These are phyloP conservation scores for Malus sieversii DNA, from an alignment of 306 rosid genomes.

Conservation along the genomic window DNA sequence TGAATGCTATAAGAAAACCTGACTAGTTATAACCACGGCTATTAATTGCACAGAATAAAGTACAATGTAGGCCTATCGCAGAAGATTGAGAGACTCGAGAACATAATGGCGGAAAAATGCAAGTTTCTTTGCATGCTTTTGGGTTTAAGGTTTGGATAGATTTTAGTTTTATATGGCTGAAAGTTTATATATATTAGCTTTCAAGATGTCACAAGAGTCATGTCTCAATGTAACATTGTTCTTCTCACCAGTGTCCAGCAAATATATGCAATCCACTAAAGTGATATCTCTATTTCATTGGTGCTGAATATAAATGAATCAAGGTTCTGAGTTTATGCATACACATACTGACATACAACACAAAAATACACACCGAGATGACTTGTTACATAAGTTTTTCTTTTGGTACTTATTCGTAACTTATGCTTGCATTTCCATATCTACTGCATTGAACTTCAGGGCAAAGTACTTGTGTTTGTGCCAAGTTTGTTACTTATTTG, in stretches of 20 bases:
- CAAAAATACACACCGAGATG: neutral
- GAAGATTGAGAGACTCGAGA: too few relatives aligned
- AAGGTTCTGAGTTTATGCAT: neutral
- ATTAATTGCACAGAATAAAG: too few relatives aligned
- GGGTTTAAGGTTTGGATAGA: too few relatives aligned
- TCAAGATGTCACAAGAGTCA: too few relatives aligned
- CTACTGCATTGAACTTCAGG: neutral
- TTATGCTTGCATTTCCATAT: neutral
- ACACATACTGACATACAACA: neutral
- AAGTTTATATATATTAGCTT: too few relatives aligned
- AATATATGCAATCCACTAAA: neutral
- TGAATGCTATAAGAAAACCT: too few relatives aligned
- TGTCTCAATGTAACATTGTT: neutral
- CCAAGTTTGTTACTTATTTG: constrained; percentile 4
- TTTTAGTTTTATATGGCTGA: too few relatives aligned
- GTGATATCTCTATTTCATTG: neutral
- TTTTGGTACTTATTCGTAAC: neutral
- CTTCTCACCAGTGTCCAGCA: neutral
- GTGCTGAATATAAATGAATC: neutral
- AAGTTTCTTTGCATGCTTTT: too few relatives aligned
- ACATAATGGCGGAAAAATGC: too few relatives aligned
- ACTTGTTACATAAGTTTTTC: neutral
- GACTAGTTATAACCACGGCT: too few relatives aligned
- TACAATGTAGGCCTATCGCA: too few relatives aligned
- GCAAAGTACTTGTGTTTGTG: neutral